Conservation (phyloP, 441 rosid species). For the Aleurites moluccanus region DNA sequence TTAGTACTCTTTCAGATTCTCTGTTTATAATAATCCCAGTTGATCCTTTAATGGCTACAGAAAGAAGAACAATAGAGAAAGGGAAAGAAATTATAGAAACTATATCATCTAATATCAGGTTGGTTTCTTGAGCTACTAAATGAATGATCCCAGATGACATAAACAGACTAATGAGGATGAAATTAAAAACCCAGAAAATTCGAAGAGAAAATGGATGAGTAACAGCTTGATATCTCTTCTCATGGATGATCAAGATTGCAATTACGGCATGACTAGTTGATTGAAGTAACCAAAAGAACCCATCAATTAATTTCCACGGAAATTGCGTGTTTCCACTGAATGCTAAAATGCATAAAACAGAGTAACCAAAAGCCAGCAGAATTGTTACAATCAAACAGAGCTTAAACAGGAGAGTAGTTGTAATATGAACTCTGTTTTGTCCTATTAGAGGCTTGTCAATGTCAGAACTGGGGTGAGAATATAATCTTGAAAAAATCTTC, state of each 20-base stretch:
- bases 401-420: conserved; percentile 50
- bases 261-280: conserved; percentile 63
- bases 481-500: conserved; percentile 50
- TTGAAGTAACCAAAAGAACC: conserved; percentile 66
- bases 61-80: conserved; percentile 51
- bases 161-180: conserved; percentile 46
- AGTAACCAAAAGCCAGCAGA: conserved; percentile 49
- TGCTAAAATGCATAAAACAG: conserved; percentile 46
- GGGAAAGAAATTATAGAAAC: conserved; percentile 55
- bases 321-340: conserved; percentile 36
- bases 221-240: conserved; percentile 63
- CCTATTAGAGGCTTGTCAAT: conserved; percentile 57
- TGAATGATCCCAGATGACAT: conserved; percentile 54
- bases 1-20: conserved; percentile 33
- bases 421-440: conserved; percentile 31
- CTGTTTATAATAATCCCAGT: conserved; percentile 48
- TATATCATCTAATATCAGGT: conserved; percentile 53
- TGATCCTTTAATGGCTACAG: conserved; percentile 60
- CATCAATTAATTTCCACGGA: conserved; percentile 46
- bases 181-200: conserved; percentile 61
- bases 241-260: conserved; percentile 59
- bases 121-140: conserved; percentile 28
- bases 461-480: conserved; percentile 31
- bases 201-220: conserved; percentile 64
- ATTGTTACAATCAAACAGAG: conserved; percentile 43